phyloP scores from a whole-genome alignment of 2,329 filamentous ascomycete species.

The Ophiocordyceps robertsii region DNA sequence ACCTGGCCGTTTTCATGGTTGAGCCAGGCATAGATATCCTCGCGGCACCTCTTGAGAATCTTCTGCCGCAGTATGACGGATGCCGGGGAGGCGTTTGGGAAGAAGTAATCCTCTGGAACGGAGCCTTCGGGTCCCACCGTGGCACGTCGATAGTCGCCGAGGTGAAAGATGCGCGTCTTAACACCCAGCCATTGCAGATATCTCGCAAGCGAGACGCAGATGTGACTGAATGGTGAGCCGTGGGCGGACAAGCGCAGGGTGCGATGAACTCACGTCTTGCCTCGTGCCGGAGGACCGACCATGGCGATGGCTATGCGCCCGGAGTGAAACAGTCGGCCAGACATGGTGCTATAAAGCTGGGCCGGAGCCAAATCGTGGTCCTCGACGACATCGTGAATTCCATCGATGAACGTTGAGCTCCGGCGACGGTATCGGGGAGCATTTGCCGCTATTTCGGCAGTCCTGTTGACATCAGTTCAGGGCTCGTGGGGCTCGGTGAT shows the following conservation, averaged over 20 bases:
- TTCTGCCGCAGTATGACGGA: slow-evolving; percentile 93
- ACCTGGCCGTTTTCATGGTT: slow-evolving; percentile 97
- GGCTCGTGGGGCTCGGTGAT: not conserved
- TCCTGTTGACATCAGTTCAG: slow-evolving; percentile 34
- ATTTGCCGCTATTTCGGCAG: slow-evolving; percentile 82
- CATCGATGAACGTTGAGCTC: slow-evolving; percentile 94
- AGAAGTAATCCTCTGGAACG: slow-evolving; percentile 96
- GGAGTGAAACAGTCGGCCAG: slow-evolving; percentile 89
- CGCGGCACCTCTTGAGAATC: slow-evolving; percentile 91
- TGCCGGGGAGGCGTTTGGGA: slow-evolving; percentile 80
- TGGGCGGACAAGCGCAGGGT: not conserved
- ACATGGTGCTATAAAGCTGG: slow-evolving; percentile 97
- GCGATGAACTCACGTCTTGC: slow-evolving; percentile 64
- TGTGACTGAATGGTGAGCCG: slow-evolving; percentile 45
- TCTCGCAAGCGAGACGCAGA: slow-evolving; percentile 86
- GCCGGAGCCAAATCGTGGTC: slow-evolving; percentile 77
- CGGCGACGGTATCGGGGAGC: slow-evolving; percentile 81
- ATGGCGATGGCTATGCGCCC: slow-evolving; percentile 95
- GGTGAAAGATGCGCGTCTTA: slow-evolving; percentile 94
- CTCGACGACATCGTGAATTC: slow-evolving; percentile 84
- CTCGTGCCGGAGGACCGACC: slow-evolving; percentile 84
- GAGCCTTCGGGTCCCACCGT: slow-evolving; percentile 73
- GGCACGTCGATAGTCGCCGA: slow-evolving; percentile 89
- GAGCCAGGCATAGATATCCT: slow-evolving; percentile 92
- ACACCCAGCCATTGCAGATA: slow-evolving; percentile 96